Conservation (phyloP, 2,329 filamentous ascomycete genomes). For the Aspergillus phoenicis region DNA sequence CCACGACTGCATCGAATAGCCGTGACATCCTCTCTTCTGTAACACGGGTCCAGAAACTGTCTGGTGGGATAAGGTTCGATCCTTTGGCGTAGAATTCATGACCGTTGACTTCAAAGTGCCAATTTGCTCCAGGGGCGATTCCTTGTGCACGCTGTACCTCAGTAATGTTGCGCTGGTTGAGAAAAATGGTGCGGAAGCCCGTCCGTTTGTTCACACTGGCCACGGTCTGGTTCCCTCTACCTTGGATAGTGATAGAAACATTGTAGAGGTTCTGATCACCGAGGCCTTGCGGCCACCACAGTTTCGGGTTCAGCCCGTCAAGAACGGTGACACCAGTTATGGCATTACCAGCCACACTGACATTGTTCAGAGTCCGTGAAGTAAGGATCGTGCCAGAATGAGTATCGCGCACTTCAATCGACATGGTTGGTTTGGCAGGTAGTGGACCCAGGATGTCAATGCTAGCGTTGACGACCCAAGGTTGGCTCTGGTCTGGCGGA, state of each 20-base stretch:
- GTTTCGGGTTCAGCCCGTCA: conserved; percentile 48
- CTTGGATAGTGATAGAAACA: conserved; percentile 53
- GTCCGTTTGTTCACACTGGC: conserved; percentile 56
- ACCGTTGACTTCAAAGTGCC: conserved; percentile 69
- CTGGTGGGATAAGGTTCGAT: conserved; percentile 65
- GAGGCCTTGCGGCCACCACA: conserved; percentile 65
- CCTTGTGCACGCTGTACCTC: conserved; percentile 56
- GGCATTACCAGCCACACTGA: conserved; percentile 45
- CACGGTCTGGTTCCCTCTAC: conserved; percentile 39
- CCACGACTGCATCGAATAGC: conserved; percentile 58
- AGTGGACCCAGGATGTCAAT: conserved; percentile 58
- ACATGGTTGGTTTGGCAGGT: conserved; percentile 48
- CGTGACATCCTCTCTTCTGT: conserved; percentile 54
- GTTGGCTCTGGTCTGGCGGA: conserved; percentile 57
- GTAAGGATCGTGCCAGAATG: conserved; percentile 43
- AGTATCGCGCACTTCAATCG: conserved; percentile 51
- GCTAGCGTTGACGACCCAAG: conserved; percentile 65
- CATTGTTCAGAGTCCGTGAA: conserved; percentile 42
- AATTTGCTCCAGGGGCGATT: conserved; percentile 60
- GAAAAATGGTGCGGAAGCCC: conserved; percentile 64
- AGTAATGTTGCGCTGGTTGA: conserved; percentile 59
- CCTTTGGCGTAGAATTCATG: conserved; percentile 66
- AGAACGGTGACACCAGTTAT: conserved; percentile 55
- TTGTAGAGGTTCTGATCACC: conserved; percentile 62
- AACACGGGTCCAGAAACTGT: conserved; percentile 65